Evolutionary conservation across 2,329 filamentous ascomycete species (phyloP), one percentile per base, ranked within the genome.

Genomic region (Neonectria magnoliae): DNA sequence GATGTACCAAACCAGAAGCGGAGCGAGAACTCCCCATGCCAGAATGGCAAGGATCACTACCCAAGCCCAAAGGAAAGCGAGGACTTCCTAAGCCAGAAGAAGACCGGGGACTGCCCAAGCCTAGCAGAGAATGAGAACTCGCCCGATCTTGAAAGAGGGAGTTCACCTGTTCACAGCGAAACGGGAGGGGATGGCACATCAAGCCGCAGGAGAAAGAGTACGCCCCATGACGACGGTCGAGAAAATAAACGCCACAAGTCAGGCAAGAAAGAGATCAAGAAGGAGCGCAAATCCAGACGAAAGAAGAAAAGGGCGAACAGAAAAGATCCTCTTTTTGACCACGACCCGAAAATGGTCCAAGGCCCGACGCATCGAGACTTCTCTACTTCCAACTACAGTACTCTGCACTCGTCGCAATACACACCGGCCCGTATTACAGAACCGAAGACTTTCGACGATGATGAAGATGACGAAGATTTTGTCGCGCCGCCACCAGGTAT

Each of bases 401-500:
- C 8, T 16, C 38, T 41, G 16, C 2, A 14, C 38, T 9, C 38
- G 4, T 42, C n/a, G 9, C 38, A 20, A 20, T 42, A 42, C n/a
- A 10, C 2, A 42, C 38, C n/a, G 2, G 4, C n/a, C 38, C 7
- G 4, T 20, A n/a, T 20, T 4, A n/a, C n/a, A 20, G 8, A 7
- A 9, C 38, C n/a, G 8, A 8, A 8, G 8, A 10, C n/a, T 42
- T 5, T 16, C 59, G 45, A 5, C n/a, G 48, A 33, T 20, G 48
- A 22, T 3, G 48, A 36, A 6, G 48, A 51, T 14, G 29, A 16
- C 5, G 48, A 51, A 5, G 25, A 29, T 10, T 50, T 29, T 53
- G 11, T 62, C 48, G 68, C 70, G 6, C 52, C 42, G 8, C 62
- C 60, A 18, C 68, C 70, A 4, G 52, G 27, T 22, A 47, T 71